Percentiles rank a stretch among this genome's conserved stretches.
Conservation (phyloP, 169 alveolate genomes). For the Cryptosporidium muris region DNA sequence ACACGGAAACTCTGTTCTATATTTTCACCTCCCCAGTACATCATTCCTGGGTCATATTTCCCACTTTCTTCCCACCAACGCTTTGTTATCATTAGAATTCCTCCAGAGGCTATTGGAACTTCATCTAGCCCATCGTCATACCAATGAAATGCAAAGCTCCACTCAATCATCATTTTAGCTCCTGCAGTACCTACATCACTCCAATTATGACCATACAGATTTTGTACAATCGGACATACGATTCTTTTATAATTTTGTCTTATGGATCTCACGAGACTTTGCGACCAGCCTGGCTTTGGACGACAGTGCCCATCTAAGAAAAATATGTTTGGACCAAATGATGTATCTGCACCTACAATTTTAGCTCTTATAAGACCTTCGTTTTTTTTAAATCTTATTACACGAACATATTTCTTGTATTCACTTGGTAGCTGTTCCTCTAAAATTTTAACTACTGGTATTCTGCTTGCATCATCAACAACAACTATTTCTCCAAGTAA, state of each 20-base stretch:
- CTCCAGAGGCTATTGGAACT: conserved; percentile 78
- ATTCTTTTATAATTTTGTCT: conserved; percentile 76
- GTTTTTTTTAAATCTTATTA: conserved; percentile 72
- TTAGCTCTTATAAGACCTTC: conserved; percentile 77
- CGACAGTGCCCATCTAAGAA: conserved; percentile 80
- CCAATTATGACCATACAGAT: conserved; percentile 71
- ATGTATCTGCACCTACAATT: conserved; percentile 75
- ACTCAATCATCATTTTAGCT: conserved; percentile 78
- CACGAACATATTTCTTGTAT: conserved; percentile 45
- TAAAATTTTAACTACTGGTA: conserved; percentile 67
- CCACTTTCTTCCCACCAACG: conserved; percentile 82
- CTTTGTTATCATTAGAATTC: conserved; percentile 75
- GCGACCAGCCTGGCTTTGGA: conserved; percentile 74
- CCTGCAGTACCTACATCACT: conserved; percentile 73
- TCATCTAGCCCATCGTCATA: conserved; percentile 76
- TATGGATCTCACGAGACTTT: conserved; percentile 74
- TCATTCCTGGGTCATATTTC: conserved; percentile 75
- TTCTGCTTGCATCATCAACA: conserved; percentile 76
- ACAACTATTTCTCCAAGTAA: conserved; percentile 74
- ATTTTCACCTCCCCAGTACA: conserved; percentile 81
- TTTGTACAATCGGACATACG: conserved; percentile 77
- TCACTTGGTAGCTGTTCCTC: conserved; percentile 60
- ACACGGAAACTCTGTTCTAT: conserved; percentile 76
- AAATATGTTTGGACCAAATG: conserved; percentile 74
- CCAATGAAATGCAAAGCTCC: conserved; percentile 81